Percentiles rank a stretch among this genome's conserved stretches.
phyloP scores from a whole-genome alignment of 2,329 filamentous ascomycete species.

The Fusarium mangiferae region DNA sequence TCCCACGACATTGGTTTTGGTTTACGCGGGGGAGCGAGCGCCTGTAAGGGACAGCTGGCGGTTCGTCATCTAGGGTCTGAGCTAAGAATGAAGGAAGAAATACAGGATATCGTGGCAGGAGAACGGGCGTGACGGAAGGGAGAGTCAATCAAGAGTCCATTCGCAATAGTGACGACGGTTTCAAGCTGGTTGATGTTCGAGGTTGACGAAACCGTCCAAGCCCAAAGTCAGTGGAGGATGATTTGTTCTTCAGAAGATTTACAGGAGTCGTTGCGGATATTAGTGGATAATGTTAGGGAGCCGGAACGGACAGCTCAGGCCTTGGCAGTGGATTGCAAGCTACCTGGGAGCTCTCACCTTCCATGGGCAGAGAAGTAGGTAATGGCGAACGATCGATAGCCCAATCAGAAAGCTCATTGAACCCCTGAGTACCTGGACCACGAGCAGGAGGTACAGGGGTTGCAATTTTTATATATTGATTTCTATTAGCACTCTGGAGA shows the following conservation, averaged over 20 bases:
- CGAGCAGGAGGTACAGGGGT: not conserved
- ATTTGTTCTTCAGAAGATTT: slow-evolving; percentile 26
- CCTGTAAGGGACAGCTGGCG: slow-evolving; percentile 45
- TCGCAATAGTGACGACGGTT: slow-evolving; percentile 17
- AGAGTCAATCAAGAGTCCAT: slow-evolving; percentile 29
- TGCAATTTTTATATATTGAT: not conserved
- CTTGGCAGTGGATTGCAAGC: not conserved
- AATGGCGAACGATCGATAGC: not conserved
- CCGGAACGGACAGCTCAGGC: slow-evolving; percentile 11
- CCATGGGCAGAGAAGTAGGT: not conserved
- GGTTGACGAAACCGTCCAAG: slow-evolving; percentile 19
- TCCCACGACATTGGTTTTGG: slow-evolving; percentile 80
- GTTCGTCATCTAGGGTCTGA: slow-evolving; percentile 53
- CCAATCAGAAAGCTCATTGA: slow-evolving; percentile 16
- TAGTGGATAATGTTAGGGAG: slow-evolving; percentile 27
- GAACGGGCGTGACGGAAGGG: not conserved
- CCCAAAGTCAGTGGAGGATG: not conserved
- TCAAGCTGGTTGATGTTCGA: slow-evolving; percentile 22
- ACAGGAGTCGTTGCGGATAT: slow-evolving; percentile 35
- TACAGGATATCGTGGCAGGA: slow-evolving; percentile 4
- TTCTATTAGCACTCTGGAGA: not conserved
- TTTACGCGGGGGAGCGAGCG: slow-evolving; percentile 49
- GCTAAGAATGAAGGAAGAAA: slow-evolving; percentile 10
- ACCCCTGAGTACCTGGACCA: slow-evolving; percentile 18
- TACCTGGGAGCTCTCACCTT: slow-evolving; percentile 1